A percentile compares a stretch with the other conserved stretches of the same genome.
phyloP scores from a whole-genome alignment of 202 grass and related monocot species.

The Bolboschoenoplectus hybrid region DNA sequence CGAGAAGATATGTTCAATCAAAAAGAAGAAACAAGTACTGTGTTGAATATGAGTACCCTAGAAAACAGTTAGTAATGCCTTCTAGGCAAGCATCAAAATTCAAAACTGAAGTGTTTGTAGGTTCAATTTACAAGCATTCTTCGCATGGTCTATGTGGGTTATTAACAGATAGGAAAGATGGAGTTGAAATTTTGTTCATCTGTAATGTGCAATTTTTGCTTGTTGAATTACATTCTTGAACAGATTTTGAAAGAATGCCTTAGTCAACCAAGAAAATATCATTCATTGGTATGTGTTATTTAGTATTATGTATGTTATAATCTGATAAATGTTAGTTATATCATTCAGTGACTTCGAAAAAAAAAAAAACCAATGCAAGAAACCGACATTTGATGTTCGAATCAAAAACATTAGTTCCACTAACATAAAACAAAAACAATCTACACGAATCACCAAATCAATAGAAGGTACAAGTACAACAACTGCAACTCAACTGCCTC shows the following conservation, averaged over 20 bases:
- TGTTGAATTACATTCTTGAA: neutral
- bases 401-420: slow-evolving; percentile 25
- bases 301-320: neutral
- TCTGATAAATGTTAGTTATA: neutral
- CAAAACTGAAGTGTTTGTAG: neutral
- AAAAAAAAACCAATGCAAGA: neutral
- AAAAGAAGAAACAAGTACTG: neutral
- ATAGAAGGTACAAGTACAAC: slow-evolving; percentile 32
- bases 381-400: slow-evolving; percentile 1
- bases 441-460: slow-evolving; percentile 29
- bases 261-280: neutral
- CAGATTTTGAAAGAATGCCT: neutral
- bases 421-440: slow-evolving; percentile 33
- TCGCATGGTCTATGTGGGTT: neutral
- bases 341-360: neutral
- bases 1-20: neutral
- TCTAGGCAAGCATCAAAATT: neutral
- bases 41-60: neutral
- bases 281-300: neutral
- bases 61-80: neutral
- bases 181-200: neutral
- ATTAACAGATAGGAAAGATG: neutral
- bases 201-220: neutral
- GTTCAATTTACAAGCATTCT: neutral
- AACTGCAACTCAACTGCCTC: neutral